Base-by-base conservation (phyloP, 2,329 filamentous ascomycete genomes). In the Amesomyces nigricolor region DNA sequence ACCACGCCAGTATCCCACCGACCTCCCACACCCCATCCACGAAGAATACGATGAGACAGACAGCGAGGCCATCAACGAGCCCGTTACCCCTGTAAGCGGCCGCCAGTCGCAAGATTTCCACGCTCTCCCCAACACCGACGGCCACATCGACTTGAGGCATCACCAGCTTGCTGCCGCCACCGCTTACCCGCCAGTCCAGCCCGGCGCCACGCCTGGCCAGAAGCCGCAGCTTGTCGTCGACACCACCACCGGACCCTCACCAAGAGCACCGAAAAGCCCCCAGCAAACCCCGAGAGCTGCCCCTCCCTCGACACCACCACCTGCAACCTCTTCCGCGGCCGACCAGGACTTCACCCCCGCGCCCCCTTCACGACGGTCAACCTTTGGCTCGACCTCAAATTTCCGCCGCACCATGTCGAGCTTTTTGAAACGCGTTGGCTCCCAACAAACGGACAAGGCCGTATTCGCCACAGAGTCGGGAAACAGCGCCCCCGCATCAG, bases 1-100 rank as follows among this genome's bases (percentile, higher is more conserved):
- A 19, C 74, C 76, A 13, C 74, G 72, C 53, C 75, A 77, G 44
- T 75, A 72, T 61, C 72, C 77, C 51, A 73, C 75, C 61, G 78
- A 81, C 51, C 69, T 80, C 9, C 70, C 73, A 60, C 74, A 71
- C 58, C 75, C 79, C 53, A 82, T 83, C 58, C 73, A 76, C 50
- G 80, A 83, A 70, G 76, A 78, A 65, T 76, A 76, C 67, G 80
- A 80, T 69, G 82, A 85, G 66, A 82, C 80, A 8, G 77, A 79
- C 59, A 83, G 78, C 67, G 81, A 85, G 63, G 77, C 76, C 22
- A 72, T 75, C 53, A 78, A 79, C 70, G 82, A 85, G 61, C 82
- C 82, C 44, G 73, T 82, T 56, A 86, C 82, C 19, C 83, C 82
- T 47, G 77, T 81, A 57, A 84, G 81, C 63, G 73, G 73, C 63